These are phyloP conservation scores for Aspergillus sparsus DNA, from an alignment of 495 filamentous ascomycete species.

Conservation along the genomic window DNA sequence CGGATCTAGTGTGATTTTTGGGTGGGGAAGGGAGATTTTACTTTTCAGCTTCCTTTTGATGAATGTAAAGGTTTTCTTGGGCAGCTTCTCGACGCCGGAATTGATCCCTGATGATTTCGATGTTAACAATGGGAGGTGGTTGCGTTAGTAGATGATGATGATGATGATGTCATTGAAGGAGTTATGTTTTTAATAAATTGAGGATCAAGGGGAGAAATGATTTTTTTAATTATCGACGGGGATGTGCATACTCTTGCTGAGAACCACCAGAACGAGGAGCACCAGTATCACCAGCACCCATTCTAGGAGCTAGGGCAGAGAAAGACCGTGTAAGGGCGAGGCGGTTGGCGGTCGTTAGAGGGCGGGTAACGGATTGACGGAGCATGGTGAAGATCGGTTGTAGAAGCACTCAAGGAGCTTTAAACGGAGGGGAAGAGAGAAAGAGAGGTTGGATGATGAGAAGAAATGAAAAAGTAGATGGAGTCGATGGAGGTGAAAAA, in stretches of 20 bases:
- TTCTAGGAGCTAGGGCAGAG: constrained; percentile 60
- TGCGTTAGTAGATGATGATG: constrained; percentile 7
- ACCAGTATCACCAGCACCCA: constrained; percentile 71
- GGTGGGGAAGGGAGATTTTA: constrained; percentile 30
- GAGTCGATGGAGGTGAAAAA: background rate
- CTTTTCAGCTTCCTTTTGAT: constrained; percentile 84
- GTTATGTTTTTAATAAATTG: background rate
- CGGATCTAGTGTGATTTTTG: background rate
- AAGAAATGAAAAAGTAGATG: background rate
- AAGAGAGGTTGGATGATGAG: constrained; percentile 8
- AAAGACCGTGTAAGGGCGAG: constrained; percentile 59
- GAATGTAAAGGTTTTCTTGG: constrained; percentile 78
- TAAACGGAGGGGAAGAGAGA: constrained; percentile 9
- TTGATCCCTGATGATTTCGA: constrained; percentile 62
- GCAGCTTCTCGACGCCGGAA: constrained; percentile 92
- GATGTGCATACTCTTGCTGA: constrained; percentile 35
- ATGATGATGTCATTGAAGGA: constrained; percentile 25
- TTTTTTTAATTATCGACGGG: background rate
- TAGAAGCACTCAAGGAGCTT: constrained; percentile 8
- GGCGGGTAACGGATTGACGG: constrained; percentile 62
- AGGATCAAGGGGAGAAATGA: background rate
- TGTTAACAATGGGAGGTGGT: background rate
- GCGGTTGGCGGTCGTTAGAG: constrained; percentile 53
- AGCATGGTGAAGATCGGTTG: constrained; percentile 54
- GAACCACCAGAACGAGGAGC: constrained; percentile 51